Evolutionary conservation across 306 rosid genomes (phyloP), one percentile per base, ranked within the genome.

Genomic region (Glycine soja): DNA sequence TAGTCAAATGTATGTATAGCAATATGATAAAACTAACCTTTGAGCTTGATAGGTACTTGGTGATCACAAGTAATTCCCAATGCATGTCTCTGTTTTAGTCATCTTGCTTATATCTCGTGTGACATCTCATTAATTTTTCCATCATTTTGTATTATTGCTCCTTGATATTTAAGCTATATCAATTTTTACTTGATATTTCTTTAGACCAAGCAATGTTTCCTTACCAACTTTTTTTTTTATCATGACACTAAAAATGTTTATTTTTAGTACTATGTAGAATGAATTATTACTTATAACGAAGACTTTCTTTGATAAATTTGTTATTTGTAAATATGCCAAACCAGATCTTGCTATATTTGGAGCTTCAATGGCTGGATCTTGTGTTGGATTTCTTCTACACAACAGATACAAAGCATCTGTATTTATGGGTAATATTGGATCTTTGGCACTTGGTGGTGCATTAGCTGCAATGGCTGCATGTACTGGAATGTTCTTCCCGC

Each of bases 361-460:
- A 81, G 98, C 96, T 74, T 95, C 99, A 80, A 93, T 95, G 99
- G 97, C 97, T 63, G 99, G 99, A 86, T 93, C 99, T 62, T 95
- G 99, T 85, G 95, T 89, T 69, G 99, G 99, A 70, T 95, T 95
- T 89, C 99, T 95, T 81, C 86, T 93, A 83, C 92, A 95, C 91
- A 93, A 95, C 81, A 89, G 98, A 73, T 88, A 90, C 87, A 95
- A 81, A 82, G 99, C 99, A 54, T 95, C 98, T 18, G 75, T 95
- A 51, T 86, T 89, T 75, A 95, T 95, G 99, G 99, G 99, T 47
- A 89, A 87, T 46, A 88, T 90, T 3, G 98, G 99, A 76, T 95
- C 99, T 74, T 85, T 95, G 88, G 99, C 98, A 65, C 90, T 95
- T 13, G 99, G 98, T 9, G 97, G 90, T 45, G 99, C 92, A 70